phyloP scores from a whole-genome alignment of 306 rosid genomes.

The Vicia faba region DNA sequence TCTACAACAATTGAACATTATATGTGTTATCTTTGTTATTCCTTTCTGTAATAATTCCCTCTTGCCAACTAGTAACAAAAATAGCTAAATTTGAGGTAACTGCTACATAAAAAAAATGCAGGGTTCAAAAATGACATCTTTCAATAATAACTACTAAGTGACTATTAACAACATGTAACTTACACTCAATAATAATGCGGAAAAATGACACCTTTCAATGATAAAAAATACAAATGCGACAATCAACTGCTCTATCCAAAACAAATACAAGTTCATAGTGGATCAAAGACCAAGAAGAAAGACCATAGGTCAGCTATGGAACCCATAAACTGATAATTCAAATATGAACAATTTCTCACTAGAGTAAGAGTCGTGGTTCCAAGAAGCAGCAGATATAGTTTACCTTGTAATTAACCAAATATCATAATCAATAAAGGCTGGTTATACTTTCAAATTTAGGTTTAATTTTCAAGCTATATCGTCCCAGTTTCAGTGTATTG shows the following conservation, averaged over 20 bases:
- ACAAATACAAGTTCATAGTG: slow-evolving; percentile 30
- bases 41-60: too few relatives aligned
- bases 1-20: too few relatives aligned
- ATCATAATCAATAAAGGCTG: slow-evolving; percentile 28
- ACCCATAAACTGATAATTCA: slow-evolving; percentile 29
- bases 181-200: not conserved
- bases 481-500: slow-evolving; percentile 9
- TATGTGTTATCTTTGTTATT: too few relatives aligned
- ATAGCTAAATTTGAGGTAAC: too few relatives aligned
- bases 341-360: slow-evolving; percentile 50
- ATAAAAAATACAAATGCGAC: too few relatives aligned
- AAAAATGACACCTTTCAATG: slow-evolving; percentile 7
- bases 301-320: slow-evolving; percentile 2
- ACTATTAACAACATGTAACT: not conserved
- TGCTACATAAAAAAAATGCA: too few relatives aligned
- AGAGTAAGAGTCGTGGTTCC: slow-evolving; percentile 98
- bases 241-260: too few relatives aligned
- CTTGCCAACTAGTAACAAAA: too few relatives aligned
- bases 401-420: slow-evolving; percentile 65
- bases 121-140: too few relatives aligned
- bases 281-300: slow-evolving; percentile 15
- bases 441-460: slow-evolving; percentile 25
- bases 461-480: slow-evolving; percentile 32
- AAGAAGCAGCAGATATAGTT: slow-evolving; percentile 82
- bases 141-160: not conserved